Evolutionary conservation across 2,329 filamentous ascomycete species (phyloP).

Genomic region (Colletotrichum musicola): DNA sequence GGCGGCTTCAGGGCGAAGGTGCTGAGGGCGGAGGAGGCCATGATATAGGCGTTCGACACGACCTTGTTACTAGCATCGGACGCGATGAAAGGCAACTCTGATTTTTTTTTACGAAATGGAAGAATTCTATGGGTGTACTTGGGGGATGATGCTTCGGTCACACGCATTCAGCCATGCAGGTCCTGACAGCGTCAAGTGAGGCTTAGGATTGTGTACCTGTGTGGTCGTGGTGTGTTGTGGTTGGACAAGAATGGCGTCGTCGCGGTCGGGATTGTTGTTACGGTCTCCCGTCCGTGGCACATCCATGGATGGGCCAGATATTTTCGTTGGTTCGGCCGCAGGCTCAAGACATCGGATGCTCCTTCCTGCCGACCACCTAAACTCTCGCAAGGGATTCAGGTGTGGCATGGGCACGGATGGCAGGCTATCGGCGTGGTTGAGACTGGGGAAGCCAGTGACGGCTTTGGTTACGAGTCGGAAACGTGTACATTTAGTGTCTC

Average conservation of each 20-base stretch:
- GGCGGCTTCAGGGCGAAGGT: slow-evolving; percentile 89
- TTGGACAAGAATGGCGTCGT: not conserved
- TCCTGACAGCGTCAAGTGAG: slow-evolving; percentile 28
- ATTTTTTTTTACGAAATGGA: slow-evolving; percentile 63
- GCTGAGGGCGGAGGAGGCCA: slow-evolving; percentile 74
- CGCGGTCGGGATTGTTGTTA: slow-evolving; percentile 12
- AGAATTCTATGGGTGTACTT: slow-evolving; percentile 19
- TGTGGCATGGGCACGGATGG: slow-evolving; percentile 2
- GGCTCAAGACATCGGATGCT: slow-evolving; percentile 10
- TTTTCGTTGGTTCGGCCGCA: not conserved
- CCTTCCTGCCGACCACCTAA: not conserved
- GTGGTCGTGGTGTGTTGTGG: not conserved
- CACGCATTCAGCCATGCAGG: not conserved
- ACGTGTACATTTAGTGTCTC: slow-evolving; percentile 1
- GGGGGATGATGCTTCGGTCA: not conserved
- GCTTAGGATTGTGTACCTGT: slow-evolving; percentile 2
- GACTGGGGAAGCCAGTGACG: not conserved
- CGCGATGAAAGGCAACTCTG: slow-evolving; percentile 98
- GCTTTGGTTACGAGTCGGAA: not conserved
- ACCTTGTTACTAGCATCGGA: slow-evolving; percentile 96
- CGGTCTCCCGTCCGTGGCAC: slow-evolving; percentile 4
- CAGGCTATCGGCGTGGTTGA: not conserved
- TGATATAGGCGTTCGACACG: slow-evolving; percentile 99
- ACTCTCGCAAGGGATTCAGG: not conserved
- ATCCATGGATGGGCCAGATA: slow-evolving; percentile 5